phyloP scores from a whole-genome alignment of 306 rosid genomes.

The Elaeagnus macrophylla region DNA sequence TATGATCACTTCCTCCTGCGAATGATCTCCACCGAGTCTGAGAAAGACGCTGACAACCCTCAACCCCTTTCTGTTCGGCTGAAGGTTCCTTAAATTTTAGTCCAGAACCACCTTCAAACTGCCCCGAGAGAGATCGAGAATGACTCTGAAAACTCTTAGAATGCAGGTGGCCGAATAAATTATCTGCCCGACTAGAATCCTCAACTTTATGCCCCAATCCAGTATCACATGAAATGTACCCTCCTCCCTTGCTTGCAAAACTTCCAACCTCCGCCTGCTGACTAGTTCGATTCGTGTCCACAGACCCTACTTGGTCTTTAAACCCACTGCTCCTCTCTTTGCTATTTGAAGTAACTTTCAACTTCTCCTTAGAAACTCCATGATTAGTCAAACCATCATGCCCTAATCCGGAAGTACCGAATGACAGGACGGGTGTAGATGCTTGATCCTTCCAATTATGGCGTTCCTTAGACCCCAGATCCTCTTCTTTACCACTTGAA shows the following conservation, averaged over 20 bases:
- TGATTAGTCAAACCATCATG: constrained; percentile 35
- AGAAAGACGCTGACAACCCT: constrained; percentile 37
- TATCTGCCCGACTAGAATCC: constrained; percentile 40
- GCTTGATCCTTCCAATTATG: constrained; percentile 35
- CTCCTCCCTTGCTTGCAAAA: constrained; percentile 23
- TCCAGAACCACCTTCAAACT: constrained; percentile 53
- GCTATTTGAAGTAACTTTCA: constrained; percentile 20
- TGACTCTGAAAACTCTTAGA: constrained; percentile 46
- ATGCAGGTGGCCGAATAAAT: constrained; percentile 33
- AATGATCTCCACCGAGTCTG: constrained; percentile 40
- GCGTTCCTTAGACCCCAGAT: constrained; percentile 17
- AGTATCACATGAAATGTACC: constrained; percentile 28
- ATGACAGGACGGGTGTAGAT: constrained; percentile 17
- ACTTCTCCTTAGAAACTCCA: constrained; percentile 35
- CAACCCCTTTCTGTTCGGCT: constrained; percentile 26
- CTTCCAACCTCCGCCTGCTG: constrained; percentile 23
- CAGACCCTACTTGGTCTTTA: constrained; percentile 34
- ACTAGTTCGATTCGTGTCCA: constrained; percentile 22
- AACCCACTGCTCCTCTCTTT: constrained; percentile 26
- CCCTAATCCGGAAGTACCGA: constrained; percentile 19
- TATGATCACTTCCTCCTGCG: constrained; percentile 30
- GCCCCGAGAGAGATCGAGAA: constrained; percentile 69
- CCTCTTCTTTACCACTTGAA: constrained; percentile 19
- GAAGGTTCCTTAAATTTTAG: constrained; percentile 38
- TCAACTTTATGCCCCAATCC: constrained; percentile 34